Conservation (phyloP, 257 asterid species). For the Capsicum pubescens region DNA sequence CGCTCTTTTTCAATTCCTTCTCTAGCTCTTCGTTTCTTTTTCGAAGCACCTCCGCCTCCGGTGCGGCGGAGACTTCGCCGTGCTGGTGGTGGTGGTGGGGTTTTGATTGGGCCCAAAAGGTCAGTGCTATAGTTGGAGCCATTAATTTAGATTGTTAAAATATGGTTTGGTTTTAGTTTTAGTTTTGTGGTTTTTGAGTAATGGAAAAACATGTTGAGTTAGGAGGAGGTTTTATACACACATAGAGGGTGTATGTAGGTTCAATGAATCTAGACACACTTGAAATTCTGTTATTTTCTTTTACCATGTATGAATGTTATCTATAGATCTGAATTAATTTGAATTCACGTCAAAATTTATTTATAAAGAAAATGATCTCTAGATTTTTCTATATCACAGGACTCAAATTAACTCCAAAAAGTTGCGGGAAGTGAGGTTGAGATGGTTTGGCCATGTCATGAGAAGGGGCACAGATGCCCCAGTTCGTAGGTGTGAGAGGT, state of each 20-base stretch:
- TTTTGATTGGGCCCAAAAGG: constrained; percentile 30
- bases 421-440: too few species aligned
- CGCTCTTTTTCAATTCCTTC: constrained; percentile 56
- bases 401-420: too few species aligned
- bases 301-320: too few species aligned
- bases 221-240: constrained; percentile 43
- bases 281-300: too few species aligned
- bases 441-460: too few species aligned
- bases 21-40: constrained; percentile 76
- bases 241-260: constrained; percentile 53
- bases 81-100: background rate
- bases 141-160: constrained; percentile 25
- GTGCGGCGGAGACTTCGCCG: constrained; percentile 5
- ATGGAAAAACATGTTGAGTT: background rate
- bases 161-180: too few species aligned
- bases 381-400: too few species aligned
- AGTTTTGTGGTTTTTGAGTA: background rate
- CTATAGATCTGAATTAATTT: too few species aligned
- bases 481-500: too few species aligned
- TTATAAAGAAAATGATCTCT: too few species aligned
- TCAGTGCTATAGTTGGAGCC: constrained; percentile 56
- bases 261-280: constrained; percentile 58
- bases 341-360: too few species aligned
- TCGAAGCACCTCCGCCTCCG: constrained; percentile 45
- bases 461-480: too few species aligned